Percentiles rank a stretch among this genome's conserved stretches.
Evolutionary conservation across 2,329 filamentous ascomycete genomes (phyloP).

Genomic region (Biscogniauxia marginata): DNA sequence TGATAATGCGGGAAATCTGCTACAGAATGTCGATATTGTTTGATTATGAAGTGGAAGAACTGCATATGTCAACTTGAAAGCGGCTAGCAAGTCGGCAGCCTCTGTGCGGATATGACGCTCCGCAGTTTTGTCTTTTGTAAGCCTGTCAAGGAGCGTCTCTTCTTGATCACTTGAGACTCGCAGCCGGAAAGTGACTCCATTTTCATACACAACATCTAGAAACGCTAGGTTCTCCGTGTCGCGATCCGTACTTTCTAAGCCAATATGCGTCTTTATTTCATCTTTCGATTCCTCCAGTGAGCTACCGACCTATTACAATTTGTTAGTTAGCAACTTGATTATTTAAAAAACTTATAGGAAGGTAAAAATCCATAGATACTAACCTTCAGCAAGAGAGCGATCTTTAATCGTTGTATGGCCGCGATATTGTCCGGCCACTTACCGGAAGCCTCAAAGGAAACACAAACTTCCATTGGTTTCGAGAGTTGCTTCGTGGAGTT

Average conservation of each 20-base stretch:
- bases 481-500: constrained; percentile 44
- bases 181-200: constrained; percentile 74
- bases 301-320: constrained; percentile 58
- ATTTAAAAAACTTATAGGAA: background rate
- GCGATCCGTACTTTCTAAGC: constrained; percentile 72
- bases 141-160: constrained; percentile 74
- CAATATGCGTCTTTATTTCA: constrained; percentile 66
- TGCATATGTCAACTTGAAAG: constrained; percentile 69
- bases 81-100: constrained; percentile 65
- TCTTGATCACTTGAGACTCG: constrained; percentile 90
- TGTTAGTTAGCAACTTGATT: background rate
- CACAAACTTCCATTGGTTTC: constrained; percentile 69
- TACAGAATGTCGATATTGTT: constrained; percentile 76
- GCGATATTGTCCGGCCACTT: constrained; percentile 91
- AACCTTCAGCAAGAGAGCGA: constrained; percentile 76
- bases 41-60: constrained; percentile 78
- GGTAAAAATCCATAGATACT: background rate
- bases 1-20: constrained; percentile 75
- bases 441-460: constrained; percentile 91
- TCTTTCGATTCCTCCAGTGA: constrained; percentile 63
- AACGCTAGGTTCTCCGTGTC: constrained; percentile 75
- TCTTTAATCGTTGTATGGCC: constrained; percentile 90
- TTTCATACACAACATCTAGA: constrained; percentile 75
- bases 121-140: constrained; percentile 69
- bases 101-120: constrained; percentile 66